Base-by-base conservation (phyloP, 202 grass and related monocot genomes). In the Dendrocalamus latiflorus region DNA sequence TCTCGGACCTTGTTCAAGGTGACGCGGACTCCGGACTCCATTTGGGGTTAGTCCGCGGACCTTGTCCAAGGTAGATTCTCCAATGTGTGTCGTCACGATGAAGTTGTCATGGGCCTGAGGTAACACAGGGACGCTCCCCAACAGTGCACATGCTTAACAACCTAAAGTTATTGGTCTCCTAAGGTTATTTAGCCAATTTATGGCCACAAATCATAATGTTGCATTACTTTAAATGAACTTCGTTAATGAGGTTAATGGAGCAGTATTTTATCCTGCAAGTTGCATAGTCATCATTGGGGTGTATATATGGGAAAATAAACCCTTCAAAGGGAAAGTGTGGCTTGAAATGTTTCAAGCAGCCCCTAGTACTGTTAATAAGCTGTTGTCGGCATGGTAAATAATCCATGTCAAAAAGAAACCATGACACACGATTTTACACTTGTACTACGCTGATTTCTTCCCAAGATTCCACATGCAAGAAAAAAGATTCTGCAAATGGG, bases 251-350 rank as follows among this genome's bases (percentile, higher is more conserved):
- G 70, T 67, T 64, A 55, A 72, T 57, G 57, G 47, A 45, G 39
- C 21, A 88, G 86, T 59, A 79, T 74, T 84, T 74, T 84, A 80
- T 74, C 18, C 30, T 80, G 42, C 81, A 84, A 84, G 18, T 80
- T 84, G 66, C 39, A 57, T 57, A 10, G 21, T 22, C 42, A 78
- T 50, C 8, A 69, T n/a, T 17, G 5, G 65, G 25, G 45, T 59
- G 42, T 30, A 21, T 42, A 20, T 66, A n/a, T 50, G 47, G 26
- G 18, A 34, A 82, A 64, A 28, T n/a, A 41, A 50, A 47, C 36
- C 39, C 41, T 28, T 26, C 34, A 5, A 68, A 51, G 41, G 45
- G 25, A 66, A 33, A 30, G 4, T 8, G 18, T 43, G 45, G 41
- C 26, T 57, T 44, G 24, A 81, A 77, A 76, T 77, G 30, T 33